phyloP scores from a whole-genome alignment of 225 moss, liverwort and hornwort species.

The Neckera pumila region DNA sequence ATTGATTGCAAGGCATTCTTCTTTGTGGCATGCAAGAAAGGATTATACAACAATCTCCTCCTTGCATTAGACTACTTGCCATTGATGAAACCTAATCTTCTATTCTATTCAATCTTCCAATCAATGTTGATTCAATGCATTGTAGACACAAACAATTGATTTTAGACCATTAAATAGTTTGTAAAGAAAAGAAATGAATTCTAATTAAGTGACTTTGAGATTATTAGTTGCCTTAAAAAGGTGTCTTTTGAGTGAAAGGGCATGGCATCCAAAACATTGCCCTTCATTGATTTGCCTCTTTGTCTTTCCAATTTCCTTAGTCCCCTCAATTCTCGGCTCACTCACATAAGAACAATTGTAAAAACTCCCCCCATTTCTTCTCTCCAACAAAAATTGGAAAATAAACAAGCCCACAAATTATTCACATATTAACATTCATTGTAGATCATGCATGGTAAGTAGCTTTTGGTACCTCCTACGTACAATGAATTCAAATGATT shows the following conservation, averaged over 20 bases:
- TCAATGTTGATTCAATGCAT: neutral
- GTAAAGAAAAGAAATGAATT: neutral
- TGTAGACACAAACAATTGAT: neutral
- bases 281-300: neutral
- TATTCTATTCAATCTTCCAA: neutral
- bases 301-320: neutral
- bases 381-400: neutral
- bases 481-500: neutral
- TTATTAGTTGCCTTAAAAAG: neutral
- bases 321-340: neutral
- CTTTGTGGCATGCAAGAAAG: neutral
- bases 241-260: constrained; percentile 12
- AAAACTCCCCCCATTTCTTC: neutral
- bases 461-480: neutral
- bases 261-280: neutral
- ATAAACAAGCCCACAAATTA: too few relatives aligned
- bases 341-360: too few relatives aligned
- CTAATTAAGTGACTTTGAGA: neutral
- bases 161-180: neutral
- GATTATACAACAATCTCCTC: neutral
- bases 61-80: neutral
- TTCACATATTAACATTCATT: neutral
- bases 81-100: neutral
- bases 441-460: neutral
- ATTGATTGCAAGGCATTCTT: neutral